A percentile compares a stretch with the other conserved stretches of the same genome.
These are phyloP conservation scores for Stagonosporopsis cucurbitacearum DNA, from an alignment of 2,329 filamentous ascomycete species.

Conservation along the genomic window DNA sequence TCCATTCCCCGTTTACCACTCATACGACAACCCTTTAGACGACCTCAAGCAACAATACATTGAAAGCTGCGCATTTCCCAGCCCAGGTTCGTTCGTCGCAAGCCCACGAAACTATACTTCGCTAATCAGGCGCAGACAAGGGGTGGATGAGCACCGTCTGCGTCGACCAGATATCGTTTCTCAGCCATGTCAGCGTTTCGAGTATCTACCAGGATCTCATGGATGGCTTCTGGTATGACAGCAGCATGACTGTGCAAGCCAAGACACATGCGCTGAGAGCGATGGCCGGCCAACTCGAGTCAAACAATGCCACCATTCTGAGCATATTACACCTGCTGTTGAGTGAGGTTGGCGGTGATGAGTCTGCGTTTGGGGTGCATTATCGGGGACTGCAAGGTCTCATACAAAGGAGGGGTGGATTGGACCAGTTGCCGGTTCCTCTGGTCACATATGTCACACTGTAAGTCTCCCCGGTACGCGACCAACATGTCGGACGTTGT, in stretches of 20 bases:
- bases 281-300: slow-evolving; percentile 36
- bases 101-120: too few relatives aligned
- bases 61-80: slow-evolving; percentile 25
- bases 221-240: slow-evolving; percentile 39
- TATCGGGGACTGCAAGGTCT: slow-evolving; percentile 37
- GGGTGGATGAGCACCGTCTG: slow-evolving; percentile 41
- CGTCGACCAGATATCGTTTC: slow-evolving; percentile 38
- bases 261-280: slow-evolving; percentile 39
- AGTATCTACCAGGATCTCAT: slow-evolving; percentile 43
- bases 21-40: slow-evolving; percentile 23
- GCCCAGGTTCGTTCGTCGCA: slow-evolving; percentile 31
- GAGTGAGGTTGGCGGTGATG: slow-evolving; percentile 40
- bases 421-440: slow-evolving; percentile 21
- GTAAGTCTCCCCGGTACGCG: slow-evolving; percentile 24
- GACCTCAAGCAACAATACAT: slow-evolving; percentile 37
- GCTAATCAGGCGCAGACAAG: slow-evolving; percentile 25
- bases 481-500: not conserved
- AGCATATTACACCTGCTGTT: slow-evolving; percentile 43
- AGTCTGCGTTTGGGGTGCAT: slow-evolving; percentile 40
- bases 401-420: slow-evolving; percentile 34
- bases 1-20: slow-evolving; percentile 26
- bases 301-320: slow-evolving; percentile 40
- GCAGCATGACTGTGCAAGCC: slow-evolving; percentile 40
- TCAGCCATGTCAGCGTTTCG: slow-evolving; percentile 44
- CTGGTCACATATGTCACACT: slow-evolving; percentile 37